phyloP scores from a whole-genome alignment of 805 yeast species.

The Kodamaea neixiangensis region DNA sequence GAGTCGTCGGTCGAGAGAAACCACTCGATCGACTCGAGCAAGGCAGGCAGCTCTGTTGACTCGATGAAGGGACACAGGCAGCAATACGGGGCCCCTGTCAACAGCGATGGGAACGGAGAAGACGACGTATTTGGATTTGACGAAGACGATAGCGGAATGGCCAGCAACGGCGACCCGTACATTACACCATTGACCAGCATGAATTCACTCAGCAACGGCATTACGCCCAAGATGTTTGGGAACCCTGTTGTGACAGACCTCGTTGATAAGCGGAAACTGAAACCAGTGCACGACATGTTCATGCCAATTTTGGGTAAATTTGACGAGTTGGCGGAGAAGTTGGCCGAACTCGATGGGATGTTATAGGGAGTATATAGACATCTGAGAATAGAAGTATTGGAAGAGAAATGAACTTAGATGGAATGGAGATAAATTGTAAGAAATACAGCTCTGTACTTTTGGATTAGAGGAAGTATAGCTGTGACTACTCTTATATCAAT shows the following conservation, averaged over 20 bases:
- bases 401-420: too few species aligned
- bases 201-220: constrained; percentile 27
- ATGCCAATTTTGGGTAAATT: constrained; percentile 56
- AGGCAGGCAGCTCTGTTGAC: neutral
- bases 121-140: constrained; percentile 8
- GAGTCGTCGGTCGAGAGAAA: neutral
- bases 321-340: constrained; percentile 43
- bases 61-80: neutral
- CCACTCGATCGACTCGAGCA: neutral
- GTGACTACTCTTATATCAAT: too few species aligned
- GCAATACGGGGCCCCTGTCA: neutral
- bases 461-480: too few species aligned
- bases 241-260: constrained; percentile 13
- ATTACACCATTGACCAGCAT: constrained; percentile 41
- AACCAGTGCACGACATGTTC: constrained; percentile 53
- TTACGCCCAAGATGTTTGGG: constrained; percentile 2
- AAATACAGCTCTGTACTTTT: too few species aligned
- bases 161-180: neutral
- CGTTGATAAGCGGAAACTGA: constrained; percentile 25
- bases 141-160: constrained; percentile 5
- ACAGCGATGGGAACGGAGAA: constrained; percentile 4
- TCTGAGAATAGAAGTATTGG: neutral
- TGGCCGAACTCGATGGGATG: constrained; percentile 38
- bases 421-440: too few species aligned
- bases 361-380: constrained; percentile 6